Evolutionary conservation across 148 eudicot genomes (phyloP).

Genomic region (Gaultheria prostrata): DNA sequence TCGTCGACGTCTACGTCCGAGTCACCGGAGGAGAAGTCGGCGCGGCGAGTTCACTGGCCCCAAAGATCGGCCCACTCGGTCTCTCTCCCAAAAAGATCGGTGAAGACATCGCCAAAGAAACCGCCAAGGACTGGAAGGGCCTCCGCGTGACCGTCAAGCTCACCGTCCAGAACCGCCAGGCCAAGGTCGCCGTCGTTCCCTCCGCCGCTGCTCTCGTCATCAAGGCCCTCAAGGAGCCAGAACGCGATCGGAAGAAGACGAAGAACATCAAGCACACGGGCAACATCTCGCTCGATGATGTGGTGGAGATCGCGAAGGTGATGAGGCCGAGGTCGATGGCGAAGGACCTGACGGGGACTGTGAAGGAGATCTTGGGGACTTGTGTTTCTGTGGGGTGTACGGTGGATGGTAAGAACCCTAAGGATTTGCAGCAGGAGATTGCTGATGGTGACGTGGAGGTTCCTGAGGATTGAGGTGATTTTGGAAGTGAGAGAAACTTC

Average conservation of each 20-base stretch:
- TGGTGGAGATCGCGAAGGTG: constrained; percentile 63
- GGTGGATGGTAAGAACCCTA: constrained; percentile 74
- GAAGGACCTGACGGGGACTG: constrained; percentile 53
- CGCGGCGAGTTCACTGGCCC: constrained; percentile 38
- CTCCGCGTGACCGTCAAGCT: constrained; percentile 82
- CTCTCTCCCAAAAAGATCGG: constrained; percentile 45
- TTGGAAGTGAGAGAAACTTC: constrained; percentile 12
- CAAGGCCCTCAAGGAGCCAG: constrained; percentile 78
- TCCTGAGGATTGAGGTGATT: constrained; percentile 36
- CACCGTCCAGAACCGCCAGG: constrained; percentile 79
- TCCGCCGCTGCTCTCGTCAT: constrained; percentile 78
- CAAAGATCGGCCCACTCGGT: constrained; percentile 41
- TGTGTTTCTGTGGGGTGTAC: constrained; percentile 76
- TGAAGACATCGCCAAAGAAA: constrained; percentile 41
- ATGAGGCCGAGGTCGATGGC: constrained; percentile 72
- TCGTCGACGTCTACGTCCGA: constrained; percentile 39
- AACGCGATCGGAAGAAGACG: constrained; percentile 65
- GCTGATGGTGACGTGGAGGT: constrained; percentile 65
- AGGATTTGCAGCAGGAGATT: constrained; percentile 71
- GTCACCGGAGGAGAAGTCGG: constrained; percentile 45
- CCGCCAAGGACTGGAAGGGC: constrained; percentile 57
- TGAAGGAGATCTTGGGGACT: constrained; percentile 75
- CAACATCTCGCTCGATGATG: constrained; percentile 65
- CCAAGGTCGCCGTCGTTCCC: constrained; percentile 73
- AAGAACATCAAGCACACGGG: constrained; percentile 80